Conservation (phyloP, 1,284 basidiomycete genomes). For the Trichosporon ovoides region DNA sequence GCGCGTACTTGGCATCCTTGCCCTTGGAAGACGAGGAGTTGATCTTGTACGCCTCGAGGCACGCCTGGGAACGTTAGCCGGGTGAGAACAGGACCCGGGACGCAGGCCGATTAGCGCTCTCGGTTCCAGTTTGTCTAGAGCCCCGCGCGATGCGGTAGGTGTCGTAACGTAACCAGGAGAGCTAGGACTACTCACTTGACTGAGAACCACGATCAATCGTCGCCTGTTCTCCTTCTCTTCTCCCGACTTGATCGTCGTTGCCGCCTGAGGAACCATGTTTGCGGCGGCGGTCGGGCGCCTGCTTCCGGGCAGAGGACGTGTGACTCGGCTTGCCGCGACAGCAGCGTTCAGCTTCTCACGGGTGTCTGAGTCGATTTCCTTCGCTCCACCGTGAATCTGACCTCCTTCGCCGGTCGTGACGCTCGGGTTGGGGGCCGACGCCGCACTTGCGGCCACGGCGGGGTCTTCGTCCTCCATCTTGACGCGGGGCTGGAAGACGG, state of each 20-base stretch:
- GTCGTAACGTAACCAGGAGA: background rate
- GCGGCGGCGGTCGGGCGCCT: conserved; percentile 27
- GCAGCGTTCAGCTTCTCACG: conserved; percentile 23
- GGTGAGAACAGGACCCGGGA: no score
- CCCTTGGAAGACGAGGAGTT: conserved; percentile 54
- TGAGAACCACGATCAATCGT: conserved; percentile 79
- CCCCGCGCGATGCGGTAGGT: background rate
- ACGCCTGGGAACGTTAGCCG: conserved; percentile 58
- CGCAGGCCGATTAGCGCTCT: no score
- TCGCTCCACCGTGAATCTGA: conserved; percentile 6
- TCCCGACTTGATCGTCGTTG: conserved; percentile 64
- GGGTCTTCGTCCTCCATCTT: conserved; percentile 12
- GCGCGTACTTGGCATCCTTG: conserved; percentile 87
- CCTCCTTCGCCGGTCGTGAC: conserved; percentile 11
- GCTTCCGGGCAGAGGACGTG: conserved; percentile 38
- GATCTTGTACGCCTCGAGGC: conserved; percentile 90
- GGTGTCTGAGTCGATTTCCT: conserved; percentile 15
- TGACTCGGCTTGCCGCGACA: conserved; percentile 32
- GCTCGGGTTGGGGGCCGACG: background rate
- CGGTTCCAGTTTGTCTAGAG: background rate
- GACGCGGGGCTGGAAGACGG: conserved; percentile 34
- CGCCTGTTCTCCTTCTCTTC: conserved; percentile 60
- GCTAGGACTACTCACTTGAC: conserved; percentile 35
- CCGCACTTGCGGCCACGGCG: conserved; percentile 17
- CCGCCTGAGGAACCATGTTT: conserved; percentile 49